Percentiles rank a stretch among this genome's conserved stretches.
Conservation (phyloP, 805 yeast genomes). For the Maudiozyma serrabonitensis region DNA sequence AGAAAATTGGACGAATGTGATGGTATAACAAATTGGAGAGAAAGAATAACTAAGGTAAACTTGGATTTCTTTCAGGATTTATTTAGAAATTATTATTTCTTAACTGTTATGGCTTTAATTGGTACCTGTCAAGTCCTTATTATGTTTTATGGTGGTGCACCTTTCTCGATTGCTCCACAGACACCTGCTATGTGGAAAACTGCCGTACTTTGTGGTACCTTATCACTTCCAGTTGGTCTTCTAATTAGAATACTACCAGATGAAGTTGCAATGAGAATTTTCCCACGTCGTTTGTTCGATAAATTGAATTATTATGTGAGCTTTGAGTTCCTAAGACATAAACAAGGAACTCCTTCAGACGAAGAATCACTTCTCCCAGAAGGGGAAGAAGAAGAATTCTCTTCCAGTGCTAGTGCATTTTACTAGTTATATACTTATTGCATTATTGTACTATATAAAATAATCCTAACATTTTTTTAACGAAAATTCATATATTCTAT, state of each 20-base stretch:
- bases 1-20: slow-evolving; percentile 86
- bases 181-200: slow-evolving; percentile 86
- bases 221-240: slow-evolving; percentile 73
- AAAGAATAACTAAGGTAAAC: slow-evolving; percentile 51
- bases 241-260: slow-evolving; percentile 79
- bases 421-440: slow-evolving; percentile 1
- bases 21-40: slow-evolving; percentile 46
- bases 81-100: slow-evolving; percentile 73
- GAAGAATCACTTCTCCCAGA: slow-evolving; percentile 20
- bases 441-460: neutral
- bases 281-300: slow-evolving; percentile 43
- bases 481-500: neutral
- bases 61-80: slow-evolving; percentile 78
- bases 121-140: slow-evolving; percentile 79
- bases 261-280: slow-evolving; percentile 50
- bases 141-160: slow-evolving; percentile 96
- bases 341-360: slow-evolving; percentile 14
- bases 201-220: slow-evolving; percentile 69
- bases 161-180: slow-evolving; percentile 73
- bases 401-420: slow-evolving; percentile 26
- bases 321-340: slow-evolving; percentile 18
- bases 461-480: neutral
- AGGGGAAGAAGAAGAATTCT: slow-evolving; percentile 3
- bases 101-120: slow-evolving; percentile 60
- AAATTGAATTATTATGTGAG: slow-evolving; percentile 14